These are phyloP conservation scores for Solanum peruvianum DNA, from an alignment of 257 asterid genomes.

Conservation along the genomic window DNA sequence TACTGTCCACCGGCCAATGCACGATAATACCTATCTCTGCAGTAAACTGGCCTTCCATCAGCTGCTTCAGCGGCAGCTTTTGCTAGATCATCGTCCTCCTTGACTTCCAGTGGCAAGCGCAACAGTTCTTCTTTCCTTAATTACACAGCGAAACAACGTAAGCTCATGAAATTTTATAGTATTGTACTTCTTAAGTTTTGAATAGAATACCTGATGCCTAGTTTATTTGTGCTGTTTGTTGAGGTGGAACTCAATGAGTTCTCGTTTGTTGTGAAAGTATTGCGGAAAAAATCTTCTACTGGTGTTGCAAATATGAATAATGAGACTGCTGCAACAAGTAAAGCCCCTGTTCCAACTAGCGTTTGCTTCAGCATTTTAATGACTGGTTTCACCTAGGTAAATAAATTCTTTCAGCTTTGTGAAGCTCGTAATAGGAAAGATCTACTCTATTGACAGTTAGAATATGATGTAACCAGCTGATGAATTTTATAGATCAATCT, in stretches of 20 bases:
- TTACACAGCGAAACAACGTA: neutral
- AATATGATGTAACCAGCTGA: neutral
- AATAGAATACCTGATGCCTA: constrained; percentile 41
- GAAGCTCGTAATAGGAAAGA: neutral
- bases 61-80: constrained; percentile 78
- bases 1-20: constrained; percentile 80
- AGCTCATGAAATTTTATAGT: neutral
- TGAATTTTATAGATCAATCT: neutral
- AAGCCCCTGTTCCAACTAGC: constrained; percentile 74
- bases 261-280: constrained; percentile 23
- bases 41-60: constrained; percentile 75
- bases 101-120: constrained; percentile 59
- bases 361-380: constrained; percentile 84
- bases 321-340: constrained; percentile 61
- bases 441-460: neutral
- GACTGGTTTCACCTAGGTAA: constrained; percentile 74
- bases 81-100: constrained; percentile 65
- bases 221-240: constrained; percentile 18
- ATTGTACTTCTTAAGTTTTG: neutral
- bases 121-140: constrained; percentile 67
- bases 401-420: constrained; percentile 2
- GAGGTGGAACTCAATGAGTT: constrained; percentile 33
- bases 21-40: constrained; percentile 68
- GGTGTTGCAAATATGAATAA: constrained; percentile 71
- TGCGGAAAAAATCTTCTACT: constrained; percentile 54